Base-by-base conservation (phyloP, 768 basidiomycete genomes). In the Boletus barrowsii region DNA sequence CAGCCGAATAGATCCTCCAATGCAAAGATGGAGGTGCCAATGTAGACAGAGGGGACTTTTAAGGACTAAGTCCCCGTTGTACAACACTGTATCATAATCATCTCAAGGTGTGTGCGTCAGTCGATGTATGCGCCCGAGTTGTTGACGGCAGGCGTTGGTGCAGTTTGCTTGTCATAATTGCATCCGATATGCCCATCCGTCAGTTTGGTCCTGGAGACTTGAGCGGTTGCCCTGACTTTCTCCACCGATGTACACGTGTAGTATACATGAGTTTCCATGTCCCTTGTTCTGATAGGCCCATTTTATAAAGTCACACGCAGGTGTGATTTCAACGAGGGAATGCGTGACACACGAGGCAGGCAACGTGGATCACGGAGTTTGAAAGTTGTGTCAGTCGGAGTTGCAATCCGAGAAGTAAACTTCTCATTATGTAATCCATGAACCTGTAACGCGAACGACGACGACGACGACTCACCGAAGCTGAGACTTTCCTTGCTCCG, bases 251-350 rank as follows among this genome's bases (percentile, higher is more conserved):
- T 58, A 55, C 65, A 67, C 65, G 62, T 64, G 58, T 63, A 43
- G 41, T 32, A 13, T 0, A 29, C 37, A 45, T 61, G 49, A 22
- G 9, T 37, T 13, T 37, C 13, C 47, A 52, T 57, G 51, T 60
- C 8, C 32, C 37, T 13, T 33, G 24, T 43, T 14, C 11, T 36
- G 32, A 36, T 40, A n/a, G 37, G 8, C 10, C 29, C 20, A 37
- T 42, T 42, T 32, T 47, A 51, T 57, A 29, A 36, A 44, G 14
- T 63, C 56, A 56, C 56, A 60, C 52, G 45, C 46, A 32, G 37
- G 54, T 20, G 63, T 67, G 65, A 68, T 67, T 41, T 67, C 53
- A 66, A 26, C 66, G 54, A 58, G 56, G 54, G 57, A 49, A 42
- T 7, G 24, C 2, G 57, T 35, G 49, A 40, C 26, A 20, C 56